Base-by-base conservation (phyloP, 2,329 filamentous ascomycete genomes). In the Fusarium verticillioides region DNA sequence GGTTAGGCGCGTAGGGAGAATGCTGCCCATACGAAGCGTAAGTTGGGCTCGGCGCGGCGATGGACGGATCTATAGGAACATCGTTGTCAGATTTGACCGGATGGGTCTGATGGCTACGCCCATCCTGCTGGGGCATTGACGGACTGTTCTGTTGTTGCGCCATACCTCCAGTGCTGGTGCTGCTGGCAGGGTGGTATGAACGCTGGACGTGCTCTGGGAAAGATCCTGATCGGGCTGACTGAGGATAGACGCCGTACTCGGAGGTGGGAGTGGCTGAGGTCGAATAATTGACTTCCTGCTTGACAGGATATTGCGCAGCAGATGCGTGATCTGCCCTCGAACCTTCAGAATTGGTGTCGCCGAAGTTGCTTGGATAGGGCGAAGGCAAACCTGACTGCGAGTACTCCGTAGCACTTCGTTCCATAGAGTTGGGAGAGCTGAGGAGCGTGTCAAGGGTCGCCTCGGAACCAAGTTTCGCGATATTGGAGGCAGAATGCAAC, bases 11-110 rank as follows among this genome's bases (percentile, higher is more conserved):
- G 84, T 98, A 98, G 40, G 95, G 94, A 77, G 95, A 96, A 84
- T 97, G 97, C 82, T 93, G 91, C 72, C 88, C 86, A 79, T 94
- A 93, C 78, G 72, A 74, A 37, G 94, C 90, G 83, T 97, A 98
- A 79, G 94, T 95, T 69, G 96, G 95, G 88, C 94, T 97, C 81
- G 94, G 93, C 79, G 94, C 92, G 84, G 95, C 93, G 83, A 98
- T 97, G 84, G 95, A 97, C 81, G 95, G 95, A 97, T 98, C 96
- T 98, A 97, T 95, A 92, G 94, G 94, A 88, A 97, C 91, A 91
- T 94, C 92, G 90, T 89, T 90, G 94, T 97, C 94, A 97, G 95
- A 97, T 85, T 94, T 95, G 86, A 92, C 89, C 88, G 90, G 88
- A 83, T 89, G 87, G 86, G 90, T 88, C 87, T 92, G 92, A 92